Conservation (phyloP, 176 grass and related monocot genomes). For the Carex parvula region DNA sequence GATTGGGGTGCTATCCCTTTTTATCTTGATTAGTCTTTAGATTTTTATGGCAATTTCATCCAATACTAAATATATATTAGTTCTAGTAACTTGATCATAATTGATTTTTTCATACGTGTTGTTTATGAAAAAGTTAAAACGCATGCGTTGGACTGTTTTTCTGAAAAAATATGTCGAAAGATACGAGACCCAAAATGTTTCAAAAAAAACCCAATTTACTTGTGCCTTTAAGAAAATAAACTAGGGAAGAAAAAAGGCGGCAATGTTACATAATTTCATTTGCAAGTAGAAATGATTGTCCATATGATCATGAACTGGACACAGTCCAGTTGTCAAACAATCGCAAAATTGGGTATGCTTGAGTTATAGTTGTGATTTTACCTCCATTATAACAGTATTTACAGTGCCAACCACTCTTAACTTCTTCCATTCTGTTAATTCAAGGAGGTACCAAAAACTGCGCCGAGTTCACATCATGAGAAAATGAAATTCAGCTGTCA, state of each 20-base stretch:
- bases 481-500: background rate
- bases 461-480: background rate
- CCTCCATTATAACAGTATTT: background rate
- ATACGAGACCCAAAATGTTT: background rate
- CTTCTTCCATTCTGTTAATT: background rate
- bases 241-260: background rate
- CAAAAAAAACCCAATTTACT: background rate
- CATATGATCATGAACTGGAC: background rate
- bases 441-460: background rate
- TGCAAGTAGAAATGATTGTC: background rate
- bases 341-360: background rate
- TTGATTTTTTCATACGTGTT: background rate
- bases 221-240: background rate
- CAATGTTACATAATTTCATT: background rate
- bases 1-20: background rate
- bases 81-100: background rate
- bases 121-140: background rate
- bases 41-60: background rate
- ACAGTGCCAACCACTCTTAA: background rate
- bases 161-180: background rate
- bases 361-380: background rate
- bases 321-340: background rate
- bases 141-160: background rate
- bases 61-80: background rate
- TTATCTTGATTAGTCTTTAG: background rate